Evolutionary conservation across 305 asterid genomes (phyloP), one percentile per base, ranked within the genome.

Genomic region (Plantago lanceolata): DNA sequence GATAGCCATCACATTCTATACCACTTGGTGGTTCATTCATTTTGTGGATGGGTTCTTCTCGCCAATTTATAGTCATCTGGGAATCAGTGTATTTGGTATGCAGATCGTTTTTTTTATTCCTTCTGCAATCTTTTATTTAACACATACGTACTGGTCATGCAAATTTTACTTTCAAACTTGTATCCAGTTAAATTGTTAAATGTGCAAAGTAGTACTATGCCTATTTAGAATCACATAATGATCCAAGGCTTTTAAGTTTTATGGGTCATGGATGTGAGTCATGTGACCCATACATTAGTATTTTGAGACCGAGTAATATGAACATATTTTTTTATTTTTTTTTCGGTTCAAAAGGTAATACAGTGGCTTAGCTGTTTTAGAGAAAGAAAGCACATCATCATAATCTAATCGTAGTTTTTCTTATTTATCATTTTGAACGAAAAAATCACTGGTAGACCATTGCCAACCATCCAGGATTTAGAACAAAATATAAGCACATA

Each of bases 21-120:
- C 73, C 59, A 80, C 85, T 12, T 80, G 85, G 85, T 74, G 80
- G 78, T 74, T 80, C 68, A 69, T 80, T 62, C 80, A 72, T 67
- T 75, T 77, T 21, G 80, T 80, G 49, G 85, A 79, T 63, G 84
- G 84, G 3, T 79, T 79, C 70, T 79, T 79, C 78, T 76, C 82
- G n/a, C 85, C 85, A 40, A 75, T 80, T 56, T 80, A 80, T 28
- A 48, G 12, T 56, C 80, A 72, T 57, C 73, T 80, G 35, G 85
- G 85, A 54, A 80, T 80, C 70, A 69, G 66, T 57, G 47, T 75
- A 60, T 80, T 80, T 13, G 85, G 85, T 76, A 66, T 7, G 78
- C 37, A 45, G 16, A 19, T 59, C 19, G 20, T 19, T 35, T n/a
- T 35, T n/a, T 5, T 59, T 35, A 18, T 24, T 24, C 48, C 15